phyloP scores from a whole-genome alignment of 129 eudicot genomes.

The Arctium lappa region DNA sequence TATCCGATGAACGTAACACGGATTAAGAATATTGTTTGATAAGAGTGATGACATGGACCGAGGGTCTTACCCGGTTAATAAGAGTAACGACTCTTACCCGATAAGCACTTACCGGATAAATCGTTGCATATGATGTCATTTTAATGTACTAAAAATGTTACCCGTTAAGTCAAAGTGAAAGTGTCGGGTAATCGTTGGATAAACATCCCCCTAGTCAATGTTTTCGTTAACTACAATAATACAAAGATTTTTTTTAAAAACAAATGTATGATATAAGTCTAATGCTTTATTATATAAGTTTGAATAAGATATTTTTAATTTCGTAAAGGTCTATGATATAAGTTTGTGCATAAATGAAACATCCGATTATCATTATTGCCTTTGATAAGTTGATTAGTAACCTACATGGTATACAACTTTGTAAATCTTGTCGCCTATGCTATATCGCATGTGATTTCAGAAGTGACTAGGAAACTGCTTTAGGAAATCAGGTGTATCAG shows the following conservation, averaged over 20 bases:
- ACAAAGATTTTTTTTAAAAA: too few relatives aligned
- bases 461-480: neutral
- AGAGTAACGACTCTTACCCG: neutral
- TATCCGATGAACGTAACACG: neutral
- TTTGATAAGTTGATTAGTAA: neutral
- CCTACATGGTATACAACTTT: neutral
- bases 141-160: too few relatives aligned
- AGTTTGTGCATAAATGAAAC: neutral
- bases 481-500: too few relatives aligned
- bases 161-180: neutral
- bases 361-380: neutral
- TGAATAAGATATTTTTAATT: too few relatives aligned
- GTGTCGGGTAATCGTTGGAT: neutral
- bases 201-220: too few relatives aligned
- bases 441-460: neutral
- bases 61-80: too few relatives aligned
- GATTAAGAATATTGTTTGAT: neutral
- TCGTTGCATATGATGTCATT: neutral
- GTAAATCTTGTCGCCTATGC: neutral
- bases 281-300: neutral
- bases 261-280: neutral
- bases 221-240: neutral
- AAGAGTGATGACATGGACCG: too few relatives aligned
- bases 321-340: too few relatives aligned
- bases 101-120: too few relatives aligned